These are phyloP conservation scores for Didymella segeticola DNA, from an alignment of 2,329 filamentous ascomycete genomes.

Conservation along the genomic window DNA sequence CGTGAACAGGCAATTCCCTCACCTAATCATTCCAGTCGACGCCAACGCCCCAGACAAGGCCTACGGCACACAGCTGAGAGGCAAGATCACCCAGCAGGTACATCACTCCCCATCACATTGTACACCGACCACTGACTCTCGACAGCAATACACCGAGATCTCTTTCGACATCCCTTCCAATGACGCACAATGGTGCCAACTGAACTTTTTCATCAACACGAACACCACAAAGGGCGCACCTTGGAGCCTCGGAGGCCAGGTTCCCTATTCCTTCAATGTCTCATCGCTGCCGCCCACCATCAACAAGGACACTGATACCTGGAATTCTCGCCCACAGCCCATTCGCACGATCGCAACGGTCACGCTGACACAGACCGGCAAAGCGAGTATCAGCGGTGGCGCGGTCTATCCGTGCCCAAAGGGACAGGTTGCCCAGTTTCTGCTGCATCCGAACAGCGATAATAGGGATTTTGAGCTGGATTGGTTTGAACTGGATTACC, in stretches of 20 bases:
- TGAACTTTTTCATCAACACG: constrained; percentile 37
- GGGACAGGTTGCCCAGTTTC: constrained; percentile 34
- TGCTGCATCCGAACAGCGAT: constrained; percentile 31
- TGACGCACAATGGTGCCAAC: constrained; percentile 29
- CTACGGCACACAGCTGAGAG: constrained; percentile 33
- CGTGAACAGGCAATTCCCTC: constrained; percentile 34
- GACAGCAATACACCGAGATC: constrained; percentile 31
- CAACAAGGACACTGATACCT: constrained; percentile 37
- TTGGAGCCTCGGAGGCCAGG: constrained; percentile 24
- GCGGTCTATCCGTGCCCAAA: constrained; percentile 31
- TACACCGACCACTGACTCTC: not conserved
- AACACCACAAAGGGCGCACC: constrained; percentile 27
- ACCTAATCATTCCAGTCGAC: constrained; percentile 45
- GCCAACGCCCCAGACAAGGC: constrained; percentile 24
- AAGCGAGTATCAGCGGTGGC: constrained; percentile 17
- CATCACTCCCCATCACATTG: not conserved
- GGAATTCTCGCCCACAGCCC: constrained; percentile 32
- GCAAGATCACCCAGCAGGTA: constrained; percentile 30
- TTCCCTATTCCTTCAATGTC: constrained; percentile 36
- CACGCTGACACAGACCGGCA: constrained; percentile 22
- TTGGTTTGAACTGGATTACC: constrained; percentile 44
- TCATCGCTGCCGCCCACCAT: constrained; percentile 29
- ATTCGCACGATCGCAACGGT: constrained; percentile 26
- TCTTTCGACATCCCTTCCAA: constrained; percentile 42
- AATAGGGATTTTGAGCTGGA: constrained; percentile 25